Conservation (phyloP, 2,329 filamentous ascomycete genomes). For the Ustilaginoidea virens region DNA sequence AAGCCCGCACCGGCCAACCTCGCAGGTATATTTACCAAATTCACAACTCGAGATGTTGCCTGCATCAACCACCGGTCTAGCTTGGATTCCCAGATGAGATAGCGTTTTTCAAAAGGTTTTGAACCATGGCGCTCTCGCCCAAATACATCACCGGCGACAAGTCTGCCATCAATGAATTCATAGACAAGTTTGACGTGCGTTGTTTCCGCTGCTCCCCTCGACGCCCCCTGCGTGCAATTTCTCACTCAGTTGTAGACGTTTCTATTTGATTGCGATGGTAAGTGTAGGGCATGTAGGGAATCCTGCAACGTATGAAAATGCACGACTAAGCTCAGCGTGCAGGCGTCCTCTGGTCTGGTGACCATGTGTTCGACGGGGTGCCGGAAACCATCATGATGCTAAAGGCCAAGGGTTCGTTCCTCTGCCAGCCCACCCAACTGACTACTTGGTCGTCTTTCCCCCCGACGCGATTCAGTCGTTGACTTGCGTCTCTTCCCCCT, state of each 20-base stretch:
- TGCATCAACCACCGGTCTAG: too few relatives aligned
- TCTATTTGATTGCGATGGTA: slow-evolving; percentile 94
- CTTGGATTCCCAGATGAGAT: too few relatives aligned
- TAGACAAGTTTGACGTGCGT: slow-evolving; percentile 83
- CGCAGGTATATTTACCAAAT: too few relatives aligned
- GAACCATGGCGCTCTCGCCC: slow-evolving; percentile 18
- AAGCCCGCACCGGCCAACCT: too few relatives aligned
- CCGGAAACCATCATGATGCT: slow-evolving; percentile 76
- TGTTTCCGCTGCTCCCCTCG: slow-evolving; percentile 7
- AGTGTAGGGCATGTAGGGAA: slow-evolving; percentile 8
- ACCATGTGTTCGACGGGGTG: slow-evolving; percentile 72
- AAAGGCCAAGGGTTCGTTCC: slow-evolving; percentile 52
- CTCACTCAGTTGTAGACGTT: slow-evolving; percentile 36
- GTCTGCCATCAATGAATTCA: slow-evolving; percentile 62
- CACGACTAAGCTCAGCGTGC: slow-evolving; percentile 5
- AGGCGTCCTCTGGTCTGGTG: slow-evolving; percentile 95
- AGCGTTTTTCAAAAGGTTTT: too few relatives aligned
- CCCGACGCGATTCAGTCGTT: too few relatives aligned
- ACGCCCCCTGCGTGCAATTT: slow-evolving; percentile 5
- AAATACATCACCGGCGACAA: slow-evolving; percentile 67
- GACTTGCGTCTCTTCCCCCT: too few relatives aligned
- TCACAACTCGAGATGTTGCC: too few relatives aligned
- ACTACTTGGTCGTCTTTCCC: too few relatives aligned
- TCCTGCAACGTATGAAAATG: background rate
- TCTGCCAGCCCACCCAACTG: background rate